phyloP scores from a whole-genome alignment of 2,329 filamentous ascomycete genomes.

The Aureobasidium sp. region DNA sequence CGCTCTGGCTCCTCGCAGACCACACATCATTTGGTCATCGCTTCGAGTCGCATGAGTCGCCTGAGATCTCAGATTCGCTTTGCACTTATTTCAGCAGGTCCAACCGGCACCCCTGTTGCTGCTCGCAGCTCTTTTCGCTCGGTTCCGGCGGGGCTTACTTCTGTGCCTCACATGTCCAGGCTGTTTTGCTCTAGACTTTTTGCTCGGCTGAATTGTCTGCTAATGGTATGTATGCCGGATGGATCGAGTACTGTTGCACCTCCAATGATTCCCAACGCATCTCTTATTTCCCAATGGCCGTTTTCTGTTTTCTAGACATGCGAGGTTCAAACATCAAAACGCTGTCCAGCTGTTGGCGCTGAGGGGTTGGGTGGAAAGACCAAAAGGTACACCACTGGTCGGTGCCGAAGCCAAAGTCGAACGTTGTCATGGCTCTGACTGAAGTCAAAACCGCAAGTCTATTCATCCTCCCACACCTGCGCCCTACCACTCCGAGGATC shows the following conservation, averaged over 20 bases:
- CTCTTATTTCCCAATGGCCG: neutral
- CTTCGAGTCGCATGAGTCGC: slow-evolving; percentile 1
- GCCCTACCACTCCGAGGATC: neutral
- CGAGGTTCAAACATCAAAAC: neutral
- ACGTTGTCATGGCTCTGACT: slow-evolving; percentile 2
- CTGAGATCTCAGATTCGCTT: neutral
- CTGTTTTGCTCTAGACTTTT: neutral
- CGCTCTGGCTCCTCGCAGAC: neutral
- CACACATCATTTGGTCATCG: neutral
- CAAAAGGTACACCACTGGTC: neutral
- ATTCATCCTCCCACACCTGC: neutral
- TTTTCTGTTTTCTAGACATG: neutral
- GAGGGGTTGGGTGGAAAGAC: neutral
- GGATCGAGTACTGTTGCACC: neutral
- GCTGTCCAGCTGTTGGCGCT: neutral
- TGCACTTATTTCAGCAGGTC: neutral
- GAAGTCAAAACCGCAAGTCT: neutral
- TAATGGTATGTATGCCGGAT: neutral
- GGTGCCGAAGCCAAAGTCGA: neutral
- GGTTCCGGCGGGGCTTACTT: neutral
- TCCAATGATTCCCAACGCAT: neutral
- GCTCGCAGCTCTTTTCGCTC: neutral
- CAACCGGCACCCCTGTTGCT: neutral
- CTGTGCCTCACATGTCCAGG: neutral
- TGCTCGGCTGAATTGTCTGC: neutral